These are phyloP conservation scores for Fonsecaea pedrosoi DNA, from an alignment of 2,329 filamentous ascomycete species.

Conservation along the genomic window DNA sequence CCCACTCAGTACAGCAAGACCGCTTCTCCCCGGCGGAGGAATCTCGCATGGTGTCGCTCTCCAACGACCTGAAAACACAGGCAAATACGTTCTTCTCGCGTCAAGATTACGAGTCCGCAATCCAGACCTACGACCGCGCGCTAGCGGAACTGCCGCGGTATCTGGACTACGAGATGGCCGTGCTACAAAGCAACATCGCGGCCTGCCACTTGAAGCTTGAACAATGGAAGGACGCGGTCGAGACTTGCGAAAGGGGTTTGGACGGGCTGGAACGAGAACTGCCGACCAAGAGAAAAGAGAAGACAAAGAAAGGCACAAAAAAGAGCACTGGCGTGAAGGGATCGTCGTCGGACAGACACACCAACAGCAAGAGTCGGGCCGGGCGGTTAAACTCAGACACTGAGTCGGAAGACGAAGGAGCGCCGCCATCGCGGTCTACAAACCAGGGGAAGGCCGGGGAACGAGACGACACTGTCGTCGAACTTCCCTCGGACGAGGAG, in stretches of 20 bases:
- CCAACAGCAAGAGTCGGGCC: slow-evolving; percentile 29
- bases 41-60: slow-evolving; percentile 71
- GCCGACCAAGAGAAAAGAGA: slow-evolving; percentile 46
- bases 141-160: slow-evolving; percentile 80
- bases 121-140: slow-evolving; percentile 82
- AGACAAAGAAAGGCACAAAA: slow-evolving; percentile 37
- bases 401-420: slow-evolving; percentile 31
- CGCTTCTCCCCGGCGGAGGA: slow-evolving; percentile 57
- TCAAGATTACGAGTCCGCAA: slow-evolving; percentile 75
- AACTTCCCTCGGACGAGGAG: slow-evolving; percentile 55
- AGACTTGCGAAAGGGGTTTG: slow-evolving; percentile 73
- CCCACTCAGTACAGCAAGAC: slow-evolving; percentile 27
- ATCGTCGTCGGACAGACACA: neutral
- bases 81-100: slow-evolving; percentile 82
- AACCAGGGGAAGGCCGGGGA: slow-evolving; percentile 30
- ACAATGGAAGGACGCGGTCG: slow-evolving; percentile 83
- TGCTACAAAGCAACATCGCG: slow-evolving; percentile 85
- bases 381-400: slow-evolving; percentile 29
- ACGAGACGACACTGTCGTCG: slow-evolving; percentile 54
- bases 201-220: slow-evolving; percentile 85
- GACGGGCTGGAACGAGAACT: slow-evolving; percentile 72
- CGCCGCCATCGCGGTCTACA: neutral
- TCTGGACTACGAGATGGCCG: slow-evolving; percentile 84
- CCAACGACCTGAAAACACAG: slow-evolving; percentile 72
- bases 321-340: slow-evolving; percentile 1